Evolutionary conservation across 768 basidiomycete genomes (phyloP), one percentile per base, ranked within the genome.

Genomic region (Inosperma sp.): DNA sequence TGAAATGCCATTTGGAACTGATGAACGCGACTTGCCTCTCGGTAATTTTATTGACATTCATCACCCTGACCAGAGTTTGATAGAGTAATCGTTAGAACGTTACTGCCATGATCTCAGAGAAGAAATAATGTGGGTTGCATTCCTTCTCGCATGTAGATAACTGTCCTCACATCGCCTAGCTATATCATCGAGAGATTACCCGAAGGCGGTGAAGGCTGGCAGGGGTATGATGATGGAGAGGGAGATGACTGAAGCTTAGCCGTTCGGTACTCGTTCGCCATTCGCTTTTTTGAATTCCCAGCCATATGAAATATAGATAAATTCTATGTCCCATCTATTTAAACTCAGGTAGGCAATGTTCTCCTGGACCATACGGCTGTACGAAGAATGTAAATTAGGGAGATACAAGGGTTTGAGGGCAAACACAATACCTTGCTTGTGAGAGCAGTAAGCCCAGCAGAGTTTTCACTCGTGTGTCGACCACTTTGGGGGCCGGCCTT

Each of bases 351-450:
- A 69, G 71, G 68, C 93, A 96, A 63, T 83, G 83, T 65, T 93
- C 88, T 60, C 93, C 93, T 30, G 93, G 94, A 51, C 94, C 93
- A 59, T 92, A 93, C 26, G 93, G 94, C 90, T 96, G 30, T n/a
- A 46, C 52, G 9, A n/a, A 40, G 16, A 9, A 59, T 53, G 47
- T 47, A 53, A 42, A 41, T 54, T 42, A 60, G 46, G 51, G 52
- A 25, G 25, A 22, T 56, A 36, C 14, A 34, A 16, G 16, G n/a
- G 25, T 30, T 34, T 10, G 39, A n/a, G 25, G 16, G 30, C 19
- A 30, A 49, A 39, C 5, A 10, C 57, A 72, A 35, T 53, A 88
- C 91, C 79, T 91, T 87, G 40, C 76, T 74, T 16, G 83, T 78
- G 27, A 93, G 74, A 31, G 88, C 72, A 21, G 94, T 96, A 52